Percentiles rank a stretch among this genome's conserved stretches.
These are phyloP conservation scores for Vitellaria paradoxa DNA, from an alignment of 179 eudicot species.

Conservation along the genomic window DNA sequence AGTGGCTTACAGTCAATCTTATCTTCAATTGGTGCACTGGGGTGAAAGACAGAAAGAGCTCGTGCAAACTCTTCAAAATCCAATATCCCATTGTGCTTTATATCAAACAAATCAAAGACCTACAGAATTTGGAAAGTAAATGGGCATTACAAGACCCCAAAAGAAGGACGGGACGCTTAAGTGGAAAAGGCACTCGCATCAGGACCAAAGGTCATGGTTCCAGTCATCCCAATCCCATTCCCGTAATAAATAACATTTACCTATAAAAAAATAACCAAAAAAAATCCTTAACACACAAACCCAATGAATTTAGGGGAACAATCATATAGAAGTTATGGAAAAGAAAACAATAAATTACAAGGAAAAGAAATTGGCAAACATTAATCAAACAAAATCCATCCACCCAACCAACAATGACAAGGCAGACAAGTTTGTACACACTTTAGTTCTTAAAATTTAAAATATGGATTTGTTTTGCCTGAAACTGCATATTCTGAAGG, in stretches of 20 bases:
- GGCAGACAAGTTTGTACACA: neutral
- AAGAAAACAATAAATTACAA: neutral
- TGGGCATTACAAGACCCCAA: neutral
- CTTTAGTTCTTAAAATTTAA: neutral
- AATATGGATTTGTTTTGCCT: neutral
- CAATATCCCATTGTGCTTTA: constrained; percentile 75
- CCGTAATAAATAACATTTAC: no score
- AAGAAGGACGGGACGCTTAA: no score
- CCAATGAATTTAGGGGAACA: neutral
- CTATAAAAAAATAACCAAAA: no score
- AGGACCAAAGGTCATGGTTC: no score
- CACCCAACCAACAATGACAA: neutral
- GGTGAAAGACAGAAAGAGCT: constrained; percentile 85
- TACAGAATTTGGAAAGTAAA: constrained; percentile 18
- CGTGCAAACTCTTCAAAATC: constrained; percentile 90
- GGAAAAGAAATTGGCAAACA: neutral
- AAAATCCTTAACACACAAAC: neutral
- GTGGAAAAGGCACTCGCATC: no score
- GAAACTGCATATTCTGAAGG: neutral
- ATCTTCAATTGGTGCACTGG: constrained; percentile 79
- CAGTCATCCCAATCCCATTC: no score
- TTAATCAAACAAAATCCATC: neutral
- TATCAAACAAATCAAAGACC: constrained; percentile 90
- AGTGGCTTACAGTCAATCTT: constrained; percentile 75
- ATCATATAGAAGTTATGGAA: neutral